Conservation (phyloP, 140 eudicot species). For the Senecio squalidus region DNA sequence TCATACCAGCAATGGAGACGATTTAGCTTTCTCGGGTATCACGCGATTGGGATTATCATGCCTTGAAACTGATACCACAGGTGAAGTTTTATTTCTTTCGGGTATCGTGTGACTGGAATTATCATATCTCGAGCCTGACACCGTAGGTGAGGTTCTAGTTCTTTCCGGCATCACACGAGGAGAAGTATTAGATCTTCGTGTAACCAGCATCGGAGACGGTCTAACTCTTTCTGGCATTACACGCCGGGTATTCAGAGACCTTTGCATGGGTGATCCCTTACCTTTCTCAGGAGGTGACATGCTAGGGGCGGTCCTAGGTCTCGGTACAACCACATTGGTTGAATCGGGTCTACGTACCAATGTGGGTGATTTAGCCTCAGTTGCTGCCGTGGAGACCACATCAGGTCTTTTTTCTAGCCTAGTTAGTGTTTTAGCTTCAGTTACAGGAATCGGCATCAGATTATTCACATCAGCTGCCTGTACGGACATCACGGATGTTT, state of each 20-base stretch:
- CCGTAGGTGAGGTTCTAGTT: slow-evolving; percentile 21
- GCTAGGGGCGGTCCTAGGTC: slow-evolving; percentile 32
- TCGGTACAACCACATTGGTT: slow-evolving; percentile 23
- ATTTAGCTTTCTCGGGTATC: slow-evolving; percentile 30
- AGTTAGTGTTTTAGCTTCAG: slow-evolving; percentile 19
- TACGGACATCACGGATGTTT: slow-evolving; percentile 15
- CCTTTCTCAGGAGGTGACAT: slow-evolving; percentile 35
- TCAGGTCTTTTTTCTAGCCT: slow-evolving; percentile 9
- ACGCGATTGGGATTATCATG: slow-evolving; percentile 24
- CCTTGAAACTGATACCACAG: slow-evolving; percentile 17
- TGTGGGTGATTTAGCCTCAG: slow-evolving; percentile 15
- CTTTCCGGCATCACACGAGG: slow-evolving; percentile 29
- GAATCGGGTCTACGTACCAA: slow-evolving; percentile 14
- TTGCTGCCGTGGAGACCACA: slow-evolving; percentile 9
- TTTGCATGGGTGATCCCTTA: slow-evolving; percentile 34
- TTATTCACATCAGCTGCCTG: slow-evolving; percentile 7
- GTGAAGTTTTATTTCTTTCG: slow-evolving; percentile 21
- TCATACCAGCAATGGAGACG: slow-evolving; percentile 32
- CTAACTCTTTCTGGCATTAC: slow-evolving; percentile 28
- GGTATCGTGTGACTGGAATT: slow-evolving; percentile 18
- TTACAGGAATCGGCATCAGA: slow-evolving; percentile 1
- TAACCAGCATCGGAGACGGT: slow-evolving; percentile 28
- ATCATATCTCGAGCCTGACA: slow-evolving; percentile 19
- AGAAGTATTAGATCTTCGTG: slow-evolving; percentile 24
- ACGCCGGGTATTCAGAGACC: slow-evolving; percentile 22